phyloP scores from a whole-genome alignment of 176 grass and related monocot species.

The Aegilops bicornis region DNA sequence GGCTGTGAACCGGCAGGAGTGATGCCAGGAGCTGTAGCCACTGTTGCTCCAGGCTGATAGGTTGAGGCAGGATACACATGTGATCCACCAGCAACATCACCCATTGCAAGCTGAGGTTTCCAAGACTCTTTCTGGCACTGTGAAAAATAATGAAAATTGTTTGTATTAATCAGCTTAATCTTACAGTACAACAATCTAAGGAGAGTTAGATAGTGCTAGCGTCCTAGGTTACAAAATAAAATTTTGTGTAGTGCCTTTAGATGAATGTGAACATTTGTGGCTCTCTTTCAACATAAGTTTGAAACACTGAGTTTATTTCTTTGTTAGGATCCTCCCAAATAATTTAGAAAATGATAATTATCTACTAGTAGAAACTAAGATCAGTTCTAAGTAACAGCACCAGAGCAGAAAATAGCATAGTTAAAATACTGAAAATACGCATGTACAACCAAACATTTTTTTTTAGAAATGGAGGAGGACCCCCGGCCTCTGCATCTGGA shows the following conservation, averaged over 20 bases:
- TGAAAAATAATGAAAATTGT: too few species aligned
- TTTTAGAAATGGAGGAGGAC: too few species aligned
- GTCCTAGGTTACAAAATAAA: background rate
- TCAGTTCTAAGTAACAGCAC: background rate
- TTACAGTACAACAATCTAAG: background rate
- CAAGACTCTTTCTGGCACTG: background rate
- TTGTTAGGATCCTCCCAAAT: background rate
- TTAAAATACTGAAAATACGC: background rate
- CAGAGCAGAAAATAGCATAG: background rate
- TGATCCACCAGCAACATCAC: slow-evolving; percentile 39
- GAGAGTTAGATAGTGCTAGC: background rate
- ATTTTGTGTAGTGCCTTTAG: background rate
- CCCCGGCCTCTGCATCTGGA: too few species aligned
- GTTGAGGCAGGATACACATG: slow-evolving; percentile 38
- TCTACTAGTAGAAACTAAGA: background rate
- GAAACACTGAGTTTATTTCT: background rate
- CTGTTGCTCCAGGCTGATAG: slow-evolving; percentile 33
- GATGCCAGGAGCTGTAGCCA: background rate
- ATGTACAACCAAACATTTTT: background rate
- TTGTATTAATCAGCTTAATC: too few species aligned
- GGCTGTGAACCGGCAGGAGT: slow-evolving; percentile 21
- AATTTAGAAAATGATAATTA: background rate
- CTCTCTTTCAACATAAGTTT: background rate
- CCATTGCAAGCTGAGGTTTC: slow-evolving; percentile 35
- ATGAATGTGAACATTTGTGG: background rate